Percentiles rank a stretch among this genome's conserved stretches.
These are phyloP conservation scores for Picea mariana DNA, from an alignment of 83 land plant species.

Conservation along the genomic window DNA sequence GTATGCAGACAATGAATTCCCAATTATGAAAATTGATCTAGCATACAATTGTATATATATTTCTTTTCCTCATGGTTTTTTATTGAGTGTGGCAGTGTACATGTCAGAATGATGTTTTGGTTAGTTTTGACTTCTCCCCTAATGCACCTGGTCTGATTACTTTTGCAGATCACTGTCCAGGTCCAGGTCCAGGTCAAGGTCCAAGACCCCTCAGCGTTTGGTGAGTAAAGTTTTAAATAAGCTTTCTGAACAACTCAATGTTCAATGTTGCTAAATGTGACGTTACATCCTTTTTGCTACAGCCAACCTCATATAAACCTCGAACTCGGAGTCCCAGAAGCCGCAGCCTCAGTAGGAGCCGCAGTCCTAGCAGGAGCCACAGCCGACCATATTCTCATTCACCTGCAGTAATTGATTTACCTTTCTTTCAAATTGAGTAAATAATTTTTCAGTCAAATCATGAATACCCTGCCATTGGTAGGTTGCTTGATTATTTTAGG, in stretches of 20 bases:
- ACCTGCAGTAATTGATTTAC: not conserved
- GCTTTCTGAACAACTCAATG: not conserved
- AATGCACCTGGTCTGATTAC: not conserved
- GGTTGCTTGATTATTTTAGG: not conserved
- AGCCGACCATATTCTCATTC: constrained; percentile 9
- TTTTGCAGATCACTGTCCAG: not conserved
- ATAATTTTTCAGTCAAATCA: not conserved
- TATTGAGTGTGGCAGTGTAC: too few relatives aligned
- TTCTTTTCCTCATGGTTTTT: too few relatives aligned
- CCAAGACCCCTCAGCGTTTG: not conserved
- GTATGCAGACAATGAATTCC: too few relatives aligned
- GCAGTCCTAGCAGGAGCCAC: not conserved
- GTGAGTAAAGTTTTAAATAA: not conserved
- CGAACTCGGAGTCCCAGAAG: constrained; percentile 8
- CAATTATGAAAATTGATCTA: too few relatives aligned
- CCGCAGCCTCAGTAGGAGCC: constrained; percentile 1
- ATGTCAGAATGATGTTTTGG: not conserved
- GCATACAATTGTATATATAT: too few relatives aligned
- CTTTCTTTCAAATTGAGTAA: not conserved
- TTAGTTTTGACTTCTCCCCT: not conserved
- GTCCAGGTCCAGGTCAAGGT: too few relatives aligned
- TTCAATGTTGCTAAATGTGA: not conserved
- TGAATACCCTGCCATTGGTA: not conserved
- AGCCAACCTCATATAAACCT: constrained; percentile 14
- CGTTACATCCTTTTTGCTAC: not conserved